Evolutionary conservation across 306 rosid species (phyloP).

Genomic region (Prunus fruticosa): DNA sequence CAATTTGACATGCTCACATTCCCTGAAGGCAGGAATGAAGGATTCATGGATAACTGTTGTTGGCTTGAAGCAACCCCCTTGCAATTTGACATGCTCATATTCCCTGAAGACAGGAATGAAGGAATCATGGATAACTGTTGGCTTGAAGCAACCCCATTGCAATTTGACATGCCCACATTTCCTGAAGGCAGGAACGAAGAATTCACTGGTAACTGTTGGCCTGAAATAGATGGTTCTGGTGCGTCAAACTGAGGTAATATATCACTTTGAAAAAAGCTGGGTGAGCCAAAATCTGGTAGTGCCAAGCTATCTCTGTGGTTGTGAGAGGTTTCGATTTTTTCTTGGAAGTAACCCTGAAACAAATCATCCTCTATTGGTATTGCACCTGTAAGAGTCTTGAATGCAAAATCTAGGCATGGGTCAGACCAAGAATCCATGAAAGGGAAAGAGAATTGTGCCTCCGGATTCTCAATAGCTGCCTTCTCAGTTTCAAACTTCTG

Average conservation of each 20-base stretch:
- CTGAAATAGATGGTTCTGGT: constrained; percentile 49
- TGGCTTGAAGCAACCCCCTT: constrained; percentile 28
- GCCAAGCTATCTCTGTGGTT: constrained; percentile 29
- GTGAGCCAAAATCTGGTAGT: constrained; percentile 62
- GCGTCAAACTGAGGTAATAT: constrained; percentile 48
- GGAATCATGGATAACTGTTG: constrained; percentile 41
- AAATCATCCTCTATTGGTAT: constrained; percentile 69
- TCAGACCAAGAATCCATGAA: constrained; percentile 82
- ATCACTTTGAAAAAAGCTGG: constrained; percentile 52
- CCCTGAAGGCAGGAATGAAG: constrained; percentile 36
- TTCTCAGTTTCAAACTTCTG: constrained; percentile 34
- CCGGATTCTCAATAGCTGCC: constrained; percentile 38
- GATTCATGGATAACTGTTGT: constrained; percentile 40
- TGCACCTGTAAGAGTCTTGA: constrained; percentile 81
- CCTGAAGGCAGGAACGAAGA: constrained; percentile 39
- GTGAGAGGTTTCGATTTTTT: constrained; percentile 41
- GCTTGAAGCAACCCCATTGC: constrained; percentile 23
- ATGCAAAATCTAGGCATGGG: constrained; percentile 77
- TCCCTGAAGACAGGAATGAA: constrained; percentile 36
- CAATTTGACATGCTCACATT: constrained; percentile 36
- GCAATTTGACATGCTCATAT: constrained; percentile 36
- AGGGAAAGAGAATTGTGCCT: constrained; percentile 55
- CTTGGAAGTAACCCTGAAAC: constrained; percentile 50
- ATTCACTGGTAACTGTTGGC: constrained; percentile 40
- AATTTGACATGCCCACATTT: constrained; percentile 36